Base-by-base conservation (phyloP, 1,139 yeast species). In the Kodamaea sp. region DNA sequence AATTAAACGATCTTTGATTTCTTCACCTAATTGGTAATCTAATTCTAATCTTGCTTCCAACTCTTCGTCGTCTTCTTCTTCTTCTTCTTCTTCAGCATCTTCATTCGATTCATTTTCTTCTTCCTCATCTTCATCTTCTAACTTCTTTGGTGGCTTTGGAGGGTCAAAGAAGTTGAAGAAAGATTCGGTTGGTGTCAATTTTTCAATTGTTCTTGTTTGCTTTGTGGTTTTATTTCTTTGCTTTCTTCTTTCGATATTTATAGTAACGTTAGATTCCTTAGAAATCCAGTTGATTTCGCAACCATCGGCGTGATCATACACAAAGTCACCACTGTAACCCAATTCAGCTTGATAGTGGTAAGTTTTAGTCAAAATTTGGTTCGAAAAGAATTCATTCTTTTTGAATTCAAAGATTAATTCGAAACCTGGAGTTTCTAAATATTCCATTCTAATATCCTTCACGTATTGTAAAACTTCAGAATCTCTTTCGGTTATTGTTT, bases 171-270 rank as follows among this genome's bases (percentile, higher is more conserved):
- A 92, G 69, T 84, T 85, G 78, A 92, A 92, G 72, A 92, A 92
- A 23, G 97, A 88, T 57, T 87, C 96, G 38, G 83, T 80, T 20
- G 97, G 97, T 8, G 96, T 83, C 54, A 89, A 75, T 70, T 92
- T 90, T 65, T 92, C 97, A 54, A 92, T 84, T 34, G 96, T 89
- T 65, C 99, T 83, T 25, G 96, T 92, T 61, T 94, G 97, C 66
- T 89, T 89, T 45, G 99, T 92, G 63, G 85, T 89, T 73, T 92
- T 94, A 67, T 94, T 94, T 69, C 98, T 84, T 71, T 92, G 99
- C 68, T 92, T 92, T 69, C 97, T 84, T 75, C 89, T 85, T 72
- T 92, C 97, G 44, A 92, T 81, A 49, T 74, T 71, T 45, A 90
- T 80, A 27, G 98, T 92, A 40, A 87, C 89, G 60, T 92, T 90